phyloP scores from a whole-genome alignment of 495 filamentous ascomycete species.

The Trichocladium antarcticum region DNA sequence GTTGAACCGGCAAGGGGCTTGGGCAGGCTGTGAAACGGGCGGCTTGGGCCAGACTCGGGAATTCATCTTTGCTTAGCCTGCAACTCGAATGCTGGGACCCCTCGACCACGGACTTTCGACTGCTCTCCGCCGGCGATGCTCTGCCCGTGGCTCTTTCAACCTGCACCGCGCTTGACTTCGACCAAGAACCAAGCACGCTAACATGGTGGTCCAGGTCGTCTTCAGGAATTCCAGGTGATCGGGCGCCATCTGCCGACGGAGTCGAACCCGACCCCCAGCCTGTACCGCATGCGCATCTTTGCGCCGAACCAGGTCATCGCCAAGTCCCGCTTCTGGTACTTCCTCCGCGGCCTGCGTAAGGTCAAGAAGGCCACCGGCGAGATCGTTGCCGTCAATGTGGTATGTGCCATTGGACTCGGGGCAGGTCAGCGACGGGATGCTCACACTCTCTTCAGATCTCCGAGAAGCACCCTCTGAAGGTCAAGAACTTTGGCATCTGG shows the following conservation, averaged over 20 bases:
- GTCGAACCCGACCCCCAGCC: constrained; percentile 85
- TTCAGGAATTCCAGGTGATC: constrained; percentile 99
- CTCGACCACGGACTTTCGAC: neutral
- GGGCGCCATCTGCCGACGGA: constrained; percentile 97
- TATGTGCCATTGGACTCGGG: constrained; percentile 39
- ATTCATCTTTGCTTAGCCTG: neutral
- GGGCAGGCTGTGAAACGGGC: neutral
- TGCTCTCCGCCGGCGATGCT: neutral
- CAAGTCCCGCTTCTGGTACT: constrained; percentile 99
- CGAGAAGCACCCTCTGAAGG: constrained; percentile 96
- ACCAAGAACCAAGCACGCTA: neutral
- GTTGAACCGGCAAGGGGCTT: too few relatives aligned
- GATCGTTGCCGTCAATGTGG: constrained; percentile 93
- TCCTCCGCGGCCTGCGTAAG: constrained; percentile 95
- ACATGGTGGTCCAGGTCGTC: constrained; percentile 60
- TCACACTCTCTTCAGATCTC: constrained; percentile 52
- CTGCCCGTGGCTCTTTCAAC: neutral
- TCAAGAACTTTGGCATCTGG: constrained; percentile 99
- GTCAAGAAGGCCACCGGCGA: constrained; percentile 99
- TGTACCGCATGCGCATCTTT: constrained; percentile 99
- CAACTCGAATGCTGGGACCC: neutral
- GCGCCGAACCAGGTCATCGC: constrained; percentile 94
- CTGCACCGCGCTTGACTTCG: neutral
- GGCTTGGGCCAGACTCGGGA: neutral
- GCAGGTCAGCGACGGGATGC: constrained; percentile 3